Evolutionary conservation across 352 stramenopile species (phyloP).

Genomic region (Globisporangium rhizosaccharum): DNA sequence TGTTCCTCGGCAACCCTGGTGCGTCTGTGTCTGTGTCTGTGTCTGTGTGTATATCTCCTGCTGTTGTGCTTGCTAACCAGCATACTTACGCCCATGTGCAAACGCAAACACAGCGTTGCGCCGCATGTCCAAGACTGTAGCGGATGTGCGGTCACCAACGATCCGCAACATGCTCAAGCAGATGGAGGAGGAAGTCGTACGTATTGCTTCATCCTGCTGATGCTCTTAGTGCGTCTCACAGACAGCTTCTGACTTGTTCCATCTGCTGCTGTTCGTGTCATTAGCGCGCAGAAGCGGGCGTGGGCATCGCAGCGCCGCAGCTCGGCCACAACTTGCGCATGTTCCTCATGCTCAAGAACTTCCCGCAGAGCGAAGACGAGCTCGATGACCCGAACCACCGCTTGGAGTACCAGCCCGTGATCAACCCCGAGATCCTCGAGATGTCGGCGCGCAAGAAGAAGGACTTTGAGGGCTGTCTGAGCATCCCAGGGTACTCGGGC

Average conservation of each 20-base stretch:
- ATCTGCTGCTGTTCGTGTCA: not conserved
- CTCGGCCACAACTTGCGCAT: constrained; percentile 71
- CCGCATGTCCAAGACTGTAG: constrained; percentile 61
- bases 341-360: constrained; percentile 79
- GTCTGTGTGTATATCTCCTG: not conserved
- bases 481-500: constrained; percentile 74
- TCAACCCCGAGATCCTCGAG: constrained; percentile 71
- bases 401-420: constrained; percentile 67
- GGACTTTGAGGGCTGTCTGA: constrained; percentile 85
- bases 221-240: not conserved
- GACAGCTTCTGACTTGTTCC: not conserved
- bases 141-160: constrained; percentile 40
- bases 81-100: not conserved
- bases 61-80: not conserved
- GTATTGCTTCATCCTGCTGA: not conserved
- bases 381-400: constrained; percentile 23
- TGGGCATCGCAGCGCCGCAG: constrained; percentile 75
- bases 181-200: constrained; percentile 60
- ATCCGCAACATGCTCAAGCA: constrained; percentile 46
- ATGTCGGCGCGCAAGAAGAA: constrained; percentile 45
- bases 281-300: constrained; percentile 57
- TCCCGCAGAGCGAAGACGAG: constrained; percentile 48
- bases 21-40: constrained; percentile 9
- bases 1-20: constrained; percentile 74
- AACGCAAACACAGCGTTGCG: constrained; percentile 37